phyloP scores from a whole-genome alignment of 306 rosid species.

The Benincasa hispida region DNA sequence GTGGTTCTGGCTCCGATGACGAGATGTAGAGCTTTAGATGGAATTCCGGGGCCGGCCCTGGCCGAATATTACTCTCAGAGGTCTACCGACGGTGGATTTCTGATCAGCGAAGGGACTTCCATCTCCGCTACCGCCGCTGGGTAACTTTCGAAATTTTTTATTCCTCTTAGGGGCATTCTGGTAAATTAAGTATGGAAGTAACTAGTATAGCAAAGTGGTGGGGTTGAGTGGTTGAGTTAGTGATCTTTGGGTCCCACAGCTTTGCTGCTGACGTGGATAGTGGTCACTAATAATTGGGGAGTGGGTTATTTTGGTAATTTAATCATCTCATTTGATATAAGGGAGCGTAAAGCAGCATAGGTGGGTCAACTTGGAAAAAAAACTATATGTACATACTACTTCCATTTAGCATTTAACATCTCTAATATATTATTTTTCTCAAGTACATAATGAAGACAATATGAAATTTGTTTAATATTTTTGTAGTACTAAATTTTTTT shows the following conservation, averaged over 20 bases:
- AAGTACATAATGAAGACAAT: no score
- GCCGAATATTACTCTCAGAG: conserved; percentile 38
- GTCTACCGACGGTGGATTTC: conserved; percentile 35
- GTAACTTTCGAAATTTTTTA: conserved; percentile 23
- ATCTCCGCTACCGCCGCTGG: conserved; percentile 31
- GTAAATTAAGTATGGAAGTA: not conserved
- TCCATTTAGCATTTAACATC: no score
- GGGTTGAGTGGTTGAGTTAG: not conserved
- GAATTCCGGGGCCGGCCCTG: conserved; percentile 27
- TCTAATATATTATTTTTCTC: no score
- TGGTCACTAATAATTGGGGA: not conserved
- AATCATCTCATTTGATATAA: no score
- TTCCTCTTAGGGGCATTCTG: not conserved
- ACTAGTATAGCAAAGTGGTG: not conserved
- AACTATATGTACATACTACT: no score
- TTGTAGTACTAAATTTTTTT: no score
- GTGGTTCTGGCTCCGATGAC: conserved; percentile 59
- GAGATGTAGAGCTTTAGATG: conserved; percentile 37
- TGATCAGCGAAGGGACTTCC: conserved; percentile 40
- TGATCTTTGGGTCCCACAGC: not conserved
- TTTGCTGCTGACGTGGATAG: not conserved
- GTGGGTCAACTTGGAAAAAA: no score
- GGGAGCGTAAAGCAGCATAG: no score
- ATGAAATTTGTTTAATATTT: no score
- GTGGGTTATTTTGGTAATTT: not conserved